phyloP scores from a whole-genome alignment of 345 rosid species.

The Citrus trifoliata region DNA sequence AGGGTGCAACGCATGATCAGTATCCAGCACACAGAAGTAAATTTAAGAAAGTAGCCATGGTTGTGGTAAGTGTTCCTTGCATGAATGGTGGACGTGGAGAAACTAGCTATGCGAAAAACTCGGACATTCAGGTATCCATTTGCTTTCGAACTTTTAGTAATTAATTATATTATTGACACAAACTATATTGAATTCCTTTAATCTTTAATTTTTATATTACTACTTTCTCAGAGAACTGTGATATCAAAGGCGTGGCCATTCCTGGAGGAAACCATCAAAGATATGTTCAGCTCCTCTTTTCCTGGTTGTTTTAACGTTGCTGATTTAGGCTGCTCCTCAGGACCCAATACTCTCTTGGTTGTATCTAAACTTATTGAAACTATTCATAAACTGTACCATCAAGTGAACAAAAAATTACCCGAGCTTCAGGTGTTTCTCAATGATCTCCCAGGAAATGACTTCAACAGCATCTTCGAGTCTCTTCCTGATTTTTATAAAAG shows the following conservation, averaged over 20 bases:
- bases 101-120: slow-evolving; percentile 16
- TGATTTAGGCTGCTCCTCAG: slow-evolving; percentile 53
- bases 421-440: slow-evolving; percentile 35
- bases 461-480: slow-evolving; percentile 34
- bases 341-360: slow-evolving; percentile 35
- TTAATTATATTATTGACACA: too few species aligned
- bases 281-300: neutral
- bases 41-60: neutral
- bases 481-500: slow-evolving; percentile 10
- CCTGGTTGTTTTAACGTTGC: slow-evolving; percentile 24
- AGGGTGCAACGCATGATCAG: too few species aligned
- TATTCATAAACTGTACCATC: slow-evolving; percentile 8
- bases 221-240: neutral
- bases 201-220: too few species aligned
- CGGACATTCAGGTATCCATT: neutral
- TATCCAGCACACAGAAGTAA: too few species aligned
- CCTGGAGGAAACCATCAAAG: neutral
- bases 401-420: slow-evolving; percentile 9
- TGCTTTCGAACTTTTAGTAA: neutral
- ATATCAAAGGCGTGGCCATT: neutral
- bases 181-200: too few species aligned
- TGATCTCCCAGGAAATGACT: slow-evolving; percentile 47
- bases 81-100: slow-evolving; percentile 14
- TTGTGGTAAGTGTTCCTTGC: neutral
- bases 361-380: slow-evolving; percentile 11